Evolutionary conservation across 2,329 filamentous ascomycete species (phyloP).

Genomic region (Colletotrichum aenigma): DNA sequence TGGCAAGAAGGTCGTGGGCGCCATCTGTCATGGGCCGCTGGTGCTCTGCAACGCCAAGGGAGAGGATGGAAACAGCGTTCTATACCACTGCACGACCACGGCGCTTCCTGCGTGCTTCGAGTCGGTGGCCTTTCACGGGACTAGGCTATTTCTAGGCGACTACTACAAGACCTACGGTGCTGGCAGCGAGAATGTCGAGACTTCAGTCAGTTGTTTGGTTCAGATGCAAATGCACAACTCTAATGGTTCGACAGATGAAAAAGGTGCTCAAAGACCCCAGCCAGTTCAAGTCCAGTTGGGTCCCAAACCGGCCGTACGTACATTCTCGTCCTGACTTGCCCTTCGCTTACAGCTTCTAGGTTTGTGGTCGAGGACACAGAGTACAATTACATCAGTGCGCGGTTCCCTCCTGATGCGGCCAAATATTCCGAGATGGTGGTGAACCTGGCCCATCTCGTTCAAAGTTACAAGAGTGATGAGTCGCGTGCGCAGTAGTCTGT

Average conservation of each 20-base stretch:
- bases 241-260: slow-evolving; percentile 36
- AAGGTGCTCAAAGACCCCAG: slow-evolving; percentile 44
- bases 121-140: slow-evolving; percentile 52
- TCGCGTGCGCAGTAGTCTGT: neutral
- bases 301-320: slow-evolving; percentile 3
- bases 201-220: slow-evolving; percentile 38
- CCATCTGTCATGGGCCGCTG: slow-evolving; percentile 59
- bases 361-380: slow-evolving; percentile 53
- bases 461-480: neutral
- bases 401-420: slow-evolving; percentile 48
- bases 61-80: slow-evolving; percentile 46
- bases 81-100: slow-evolving; percentile 52
- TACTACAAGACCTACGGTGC: slow-evolving; percentile 63
- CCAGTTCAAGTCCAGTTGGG: slow-evolving; percentile 50
- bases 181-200: slow-evolving; percentile 52
- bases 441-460: slow-evolving; percentile 33
- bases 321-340: neutral
- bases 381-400: slow-evolving; percentile 54
- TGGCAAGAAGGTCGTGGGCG: slow-evolving; percentile 46
- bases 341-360: slow-evolving; percentile 27
- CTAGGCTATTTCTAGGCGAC: slow-evolving; percentile 52
- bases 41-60: slow-evolving; percentile 47
- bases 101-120: slow-evolving; percentile 54
- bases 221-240: neutral
- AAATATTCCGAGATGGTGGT: slow-evolving; percentile 46